A percentile compares a stretch with the other conserved stretches of the same genome.
phyloP scores from a whole-genome alignment of 495 filamentous ascomycete species.

The Podospora comata region DNA sequence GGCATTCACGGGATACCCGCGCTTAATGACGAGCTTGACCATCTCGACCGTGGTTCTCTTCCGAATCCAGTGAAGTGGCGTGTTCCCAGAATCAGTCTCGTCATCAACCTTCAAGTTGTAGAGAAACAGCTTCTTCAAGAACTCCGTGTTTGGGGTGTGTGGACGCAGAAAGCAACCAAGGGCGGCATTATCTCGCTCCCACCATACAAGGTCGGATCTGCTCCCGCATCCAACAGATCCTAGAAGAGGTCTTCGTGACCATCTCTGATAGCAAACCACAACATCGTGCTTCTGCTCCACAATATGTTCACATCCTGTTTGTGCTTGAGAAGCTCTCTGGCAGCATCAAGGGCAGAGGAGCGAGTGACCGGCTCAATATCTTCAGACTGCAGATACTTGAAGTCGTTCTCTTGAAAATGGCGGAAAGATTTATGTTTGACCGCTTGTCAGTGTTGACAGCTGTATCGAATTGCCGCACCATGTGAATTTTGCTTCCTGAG shows the following conservation, averaged over 20 bases:
- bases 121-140: background rate
- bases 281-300: background rate
- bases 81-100: background rate
- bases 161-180: background rate
- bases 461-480: no score
- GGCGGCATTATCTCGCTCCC: background rate
- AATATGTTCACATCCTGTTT: background rate
- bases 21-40: background rate
- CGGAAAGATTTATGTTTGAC: no score
- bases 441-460: no score
- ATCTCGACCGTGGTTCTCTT: background rate
- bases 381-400: no score
- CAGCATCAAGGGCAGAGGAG: background rate
- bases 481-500: no score
- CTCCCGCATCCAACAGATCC: background rate
- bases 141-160: background rate
- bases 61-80: background rate
- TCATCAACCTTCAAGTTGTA: background rate
- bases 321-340: background rate
- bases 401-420: no score
- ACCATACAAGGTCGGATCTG: background rate
- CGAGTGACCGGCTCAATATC: no score
- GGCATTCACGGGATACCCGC: background rate
- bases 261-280: background rate
- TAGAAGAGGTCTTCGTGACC: background rate